Base-by-base conservation (phyloP, 2,329 filamentous ascomycete species). In the Leptodontidium sp. region DNA sequence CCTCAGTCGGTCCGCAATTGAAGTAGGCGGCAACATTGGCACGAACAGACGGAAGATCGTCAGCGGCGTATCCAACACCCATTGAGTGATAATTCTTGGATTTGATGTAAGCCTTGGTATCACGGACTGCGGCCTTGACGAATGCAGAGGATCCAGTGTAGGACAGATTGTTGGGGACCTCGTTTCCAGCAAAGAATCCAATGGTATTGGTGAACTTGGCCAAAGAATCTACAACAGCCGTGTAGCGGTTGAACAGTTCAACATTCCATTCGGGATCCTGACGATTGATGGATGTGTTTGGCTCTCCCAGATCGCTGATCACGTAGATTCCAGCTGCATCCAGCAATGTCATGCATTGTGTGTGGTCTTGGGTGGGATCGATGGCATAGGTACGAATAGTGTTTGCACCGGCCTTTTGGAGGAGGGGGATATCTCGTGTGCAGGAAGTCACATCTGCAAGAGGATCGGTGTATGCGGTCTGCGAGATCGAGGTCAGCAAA, bases 111-210 rank as follows among this genome's bases (percentile, higher is more conserved):
- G 88, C 85, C 90, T 98, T 98, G 83, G 89, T 94, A 81, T 98
- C 95, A 78, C 95, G 94, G 73, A 98, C 93, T 70, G 96, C 94
- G 71, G 95, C 95, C 89, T 98, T 98, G 84, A 98, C 96, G 80
- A 92, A 98, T 73, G 95, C 94, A 68, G 93, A 95, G 61, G 95
- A 92, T 70, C 87, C 84, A 61, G 94, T 98, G 87, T 97, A 97
- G 85, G 90, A 93, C 75, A 86, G 85, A 77, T 90, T 88, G 86
- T 97, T 97, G 77, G 93, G 90, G 71, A 99, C 96, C 84, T 99
- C 95, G 83, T 99, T 98, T 80, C 95, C 96, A 75, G 94, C 95
- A 80, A 99, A 98, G 90, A 98, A 98, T 76, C 96, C 96, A 74
- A 99, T 91, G 64, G 93, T 90, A 83, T 99, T 98, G 82, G 87